Conservation (phyloP, 768 basidiomycete species). For the Lactifluus hygrophoroides region DNA sequence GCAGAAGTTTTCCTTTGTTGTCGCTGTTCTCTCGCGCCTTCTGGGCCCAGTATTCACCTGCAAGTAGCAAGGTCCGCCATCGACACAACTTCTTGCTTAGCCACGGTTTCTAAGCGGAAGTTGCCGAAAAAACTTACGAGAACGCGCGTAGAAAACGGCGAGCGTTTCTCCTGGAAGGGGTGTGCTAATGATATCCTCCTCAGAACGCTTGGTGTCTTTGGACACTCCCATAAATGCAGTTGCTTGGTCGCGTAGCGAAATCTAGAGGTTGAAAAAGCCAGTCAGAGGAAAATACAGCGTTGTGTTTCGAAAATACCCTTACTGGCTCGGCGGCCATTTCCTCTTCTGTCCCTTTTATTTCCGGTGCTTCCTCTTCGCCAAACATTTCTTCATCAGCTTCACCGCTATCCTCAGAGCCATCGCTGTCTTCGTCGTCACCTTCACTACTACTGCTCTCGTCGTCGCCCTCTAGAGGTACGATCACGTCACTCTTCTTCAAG, state of each 20-base stretch:
- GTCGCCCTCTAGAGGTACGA: slow-evolving; percentile 54
- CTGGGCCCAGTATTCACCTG: slow-evolving; percentile 75
- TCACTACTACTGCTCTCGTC: slow-evolving; percentile 56
- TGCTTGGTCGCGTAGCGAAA: slow-evolving; percentile 36
- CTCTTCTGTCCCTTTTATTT: slow-evolving; percentile 23
- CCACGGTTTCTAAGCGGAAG: neutral
- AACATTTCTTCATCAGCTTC: slow-evolving; percentile 28
- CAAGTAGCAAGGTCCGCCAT: neutral
- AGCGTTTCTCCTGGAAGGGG: slow-evolving; percentile 81
- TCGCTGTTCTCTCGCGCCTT: slow-evolving; percentile 54
- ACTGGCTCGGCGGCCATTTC: slow-evolving; percentile 22
- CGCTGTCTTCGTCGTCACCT: slow-evolving; percentile 50
- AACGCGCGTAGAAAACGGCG: slow-evolving; percentile 74
- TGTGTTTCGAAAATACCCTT: too few species aligned
- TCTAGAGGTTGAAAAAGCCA: slow-evolving; percentile 21
- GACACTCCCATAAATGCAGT: slow-evolving; percentile 56
- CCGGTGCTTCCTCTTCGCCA: slow-evolving; percentile 26
- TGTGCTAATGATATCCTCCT: slow-evolving; percentile 68
- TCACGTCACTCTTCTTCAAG: slow-evolving; percentile 55
- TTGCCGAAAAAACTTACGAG: slow-evolving; percentile 41
- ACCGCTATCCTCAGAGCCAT: slow-evolving; percentile 32
- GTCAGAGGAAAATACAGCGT: neutral
- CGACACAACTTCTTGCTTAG: neutral
- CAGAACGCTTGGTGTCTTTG: slow-evolving; percentile 46
- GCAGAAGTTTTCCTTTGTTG: slow-evolving; percentile 67